phyloP scores from a whole-genome alignment of 78 protist species.

The Dictyostelium discoideum region dicty_2.7 NC_007089.4:892501-893000 shows the following conservation, averaged over 20 bases:
- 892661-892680: not conserved
- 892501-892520: not conserved
- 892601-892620: not conserved
- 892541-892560: not conserved
- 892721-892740: not conserved
- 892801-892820: not conserved
- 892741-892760: not conserved
- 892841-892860: not conserved
- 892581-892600: not conserved
- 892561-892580: not conserved
- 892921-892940: not conserved
- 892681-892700: conserved; percentile 5
- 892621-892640: not conserved
- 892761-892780: not conserved
- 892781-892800: not conserved
- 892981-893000: not conserved
- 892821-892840: not conserved
- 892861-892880: not conserved
- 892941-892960: conserved; percentile 47
- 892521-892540: not conserved
- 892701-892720: not conserved
- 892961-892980: conserved; percentile 51
- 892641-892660: not conserved
- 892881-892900: not conserved
- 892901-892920: conserved; percentile 53